Evolutionary conservation across 345 rosid genomes (phyloP).

Genomic region (Punica granatum): DNA sequence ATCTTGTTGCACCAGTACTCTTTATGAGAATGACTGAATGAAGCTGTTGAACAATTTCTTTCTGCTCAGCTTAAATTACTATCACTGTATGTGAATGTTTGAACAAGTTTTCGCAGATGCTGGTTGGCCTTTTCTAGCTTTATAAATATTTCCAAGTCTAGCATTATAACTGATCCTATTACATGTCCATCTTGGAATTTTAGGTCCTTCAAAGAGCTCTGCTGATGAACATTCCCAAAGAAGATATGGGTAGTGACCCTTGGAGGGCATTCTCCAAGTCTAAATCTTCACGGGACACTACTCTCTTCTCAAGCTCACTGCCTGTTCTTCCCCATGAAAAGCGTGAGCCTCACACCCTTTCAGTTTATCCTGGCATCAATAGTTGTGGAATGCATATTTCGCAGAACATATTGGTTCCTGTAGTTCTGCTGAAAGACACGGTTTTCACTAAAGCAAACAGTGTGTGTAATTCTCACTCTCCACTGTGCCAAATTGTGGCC

Average conservation of each 20-base stretch:
- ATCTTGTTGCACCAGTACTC: background rate
- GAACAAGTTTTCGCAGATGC: background rate
- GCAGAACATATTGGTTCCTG: background rate
- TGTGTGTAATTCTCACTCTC: background rate
- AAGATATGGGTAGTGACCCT: slow-evolving; percentile 7
- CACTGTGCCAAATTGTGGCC: background rate
- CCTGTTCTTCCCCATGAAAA: slow-evolving; percentile 78
- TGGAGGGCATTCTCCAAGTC: slow-evolving; percentile 3
- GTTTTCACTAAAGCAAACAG: background rate
- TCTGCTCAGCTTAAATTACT: background rate
- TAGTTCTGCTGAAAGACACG: background rate
- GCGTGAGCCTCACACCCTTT: slow-evolving; percentile 30
- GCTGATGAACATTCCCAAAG: background rate
- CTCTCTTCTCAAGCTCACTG: slow-evolving; percentile 76
- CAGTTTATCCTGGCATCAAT: background rate
- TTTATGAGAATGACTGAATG: background rate
- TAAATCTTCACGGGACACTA: slow-evolving; percentile 44
- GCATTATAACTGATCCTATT: background rate
- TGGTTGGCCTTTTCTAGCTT: background rate
- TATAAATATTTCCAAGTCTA: background rate
- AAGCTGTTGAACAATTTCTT: background rate
- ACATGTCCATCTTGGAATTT: background rate
- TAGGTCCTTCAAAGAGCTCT: background rate
- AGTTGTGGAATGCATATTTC: background rate
- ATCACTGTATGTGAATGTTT: background rate